These are phyloP conservation scores for Parmales sp. DNA, from an alignment of 108 stramenopile species.

Conservation along the genomic window DNA sequence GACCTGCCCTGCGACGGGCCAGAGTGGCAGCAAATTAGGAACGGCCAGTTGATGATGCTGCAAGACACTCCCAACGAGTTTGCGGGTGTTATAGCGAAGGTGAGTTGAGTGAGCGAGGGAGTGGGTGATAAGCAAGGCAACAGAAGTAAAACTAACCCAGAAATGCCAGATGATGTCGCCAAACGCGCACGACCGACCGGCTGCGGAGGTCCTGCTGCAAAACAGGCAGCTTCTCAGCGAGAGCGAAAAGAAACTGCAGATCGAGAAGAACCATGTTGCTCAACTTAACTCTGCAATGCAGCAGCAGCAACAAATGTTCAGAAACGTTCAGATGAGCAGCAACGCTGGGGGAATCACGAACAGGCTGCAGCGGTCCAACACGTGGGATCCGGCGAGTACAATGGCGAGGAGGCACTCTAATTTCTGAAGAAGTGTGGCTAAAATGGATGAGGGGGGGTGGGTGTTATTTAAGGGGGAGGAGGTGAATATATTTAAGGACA, in stretches of 20 bases:
- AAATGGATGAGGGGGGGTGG: too few relatives aligned
- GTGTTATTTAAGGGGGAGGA: too few relatives aligned
- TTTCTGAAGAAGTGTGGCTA: too few relatives aligned
- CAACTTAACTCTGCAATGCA: too few relatives aligned
- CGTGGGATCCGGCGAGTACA: too few relatives aligned
- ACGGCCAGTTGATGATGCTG: slow-evolving; percentile 50
- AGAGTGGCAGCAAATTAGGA: slow-evolving; percentile 80
- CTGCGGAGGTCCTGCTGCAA: slow-evolving; percentile 53
- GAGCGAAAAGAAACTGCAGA: slow-evolving; percentile 63
- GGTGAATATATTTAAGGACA: too few relatives aligned
- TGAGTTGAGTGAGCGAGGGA: not conserved
- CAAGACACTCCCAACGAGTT: slow-evolving; percentile 49
- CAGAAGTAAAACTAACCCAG: slow-evolving; percentile 56
- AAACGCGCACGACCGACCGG: slow-evolving; percentile 46
- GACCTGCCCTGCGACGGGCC: slow-evolving; percentile 67
- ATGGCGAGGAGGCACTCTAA: too few relatives aligned
- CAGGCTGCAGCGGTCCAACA: too few relatives aligned
- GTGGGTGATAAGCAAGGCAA: not conserved
- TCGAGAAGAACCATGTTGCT: slow-evolving; percentile 60
- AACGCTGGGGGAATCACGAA: too few relatives aligned
- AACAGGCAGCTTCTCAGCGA: slow-evolving; percentile 69
- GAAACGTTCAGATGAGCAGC: too few relatives aligned
- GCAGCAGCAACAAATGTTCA: too few relatives aligned
- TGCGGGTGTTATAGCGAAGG: too few relatives aligned
- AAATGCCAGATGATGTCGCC: slow-evolving; percentile 81